These are phyloP conservation scores for Rhizopus delemar DNA, from an alignment of 371 early-diverging fungal genomes.

Conservation along the genomic window DNA sequence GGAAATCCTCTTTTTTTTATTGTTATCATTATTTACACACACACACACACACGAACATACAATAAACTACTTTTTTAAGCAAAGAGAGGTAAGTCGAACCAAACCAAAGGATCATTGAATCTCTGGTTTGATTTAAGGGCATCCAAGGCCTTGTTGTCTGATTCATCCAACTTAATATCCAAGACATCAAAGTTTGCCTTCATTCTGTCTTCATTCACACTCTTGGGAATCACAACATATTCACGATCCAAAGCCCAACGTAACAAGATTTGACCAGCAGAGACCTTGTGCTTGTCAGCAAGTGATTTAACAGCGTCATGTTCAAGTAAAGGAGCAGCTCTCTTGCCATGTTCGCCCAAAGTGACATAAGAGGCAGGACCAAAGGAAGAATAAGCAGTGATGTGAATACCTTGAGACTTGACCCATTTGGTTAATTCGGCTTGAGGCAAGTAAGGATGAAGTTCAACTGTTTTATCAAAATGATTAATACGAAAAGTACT, in stretches of 20 bases:
- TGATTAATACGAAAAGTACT: neutral
- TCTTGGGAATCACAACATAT: conserved; percentile 70
- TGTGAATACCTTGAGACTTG: conserved; percentile 39
- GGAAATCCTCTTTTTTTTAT: neutral
- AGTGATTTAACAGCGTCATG: conserved; percentile 34
- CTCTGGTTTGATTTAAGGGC: conserved; percentile 24
- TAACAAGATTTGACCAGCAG: conserved; percentile 43
- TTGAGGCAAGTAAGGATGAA: conserved; percentile 73
- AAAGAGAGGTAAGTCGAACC: conserved; percentile 39
- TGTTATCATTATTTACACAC: too few species aligned
- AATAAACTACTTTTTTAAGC: conserved; percentile 18
- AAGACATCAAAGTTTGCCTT: conserved; percentile 39
- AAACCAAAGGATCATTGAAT: conserved; percentile 33
- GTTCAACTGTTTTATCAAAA: conserved; percentile 45
- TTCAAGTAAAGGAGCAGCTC: conserved; percentile 32
- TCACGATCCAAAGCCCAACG: conserved; percentile 62
- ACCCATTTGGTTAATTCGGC: conserved; percentile 47
- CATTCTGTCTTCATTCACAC: conserved; percentile 52
- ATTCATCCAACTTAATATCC: conserved; percentile 34
- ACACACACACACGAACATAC: too few species aligned
- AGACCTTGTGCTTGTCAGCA: conserved; percentile 24
- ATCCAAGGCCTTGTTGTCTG: conserved; percentile 28
- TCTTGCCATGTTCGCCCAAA: conserved; percentile 50
- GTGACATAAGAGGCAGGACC: conserved; percentile 58
- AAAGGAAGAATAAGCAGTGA: conserved; percentile 69